These are phyloP conservation scores for Clonostachys byssicola DNA, from an alignment of 2,329 filamentous ascomycete species.

Conservation along the genomic window DNA sequence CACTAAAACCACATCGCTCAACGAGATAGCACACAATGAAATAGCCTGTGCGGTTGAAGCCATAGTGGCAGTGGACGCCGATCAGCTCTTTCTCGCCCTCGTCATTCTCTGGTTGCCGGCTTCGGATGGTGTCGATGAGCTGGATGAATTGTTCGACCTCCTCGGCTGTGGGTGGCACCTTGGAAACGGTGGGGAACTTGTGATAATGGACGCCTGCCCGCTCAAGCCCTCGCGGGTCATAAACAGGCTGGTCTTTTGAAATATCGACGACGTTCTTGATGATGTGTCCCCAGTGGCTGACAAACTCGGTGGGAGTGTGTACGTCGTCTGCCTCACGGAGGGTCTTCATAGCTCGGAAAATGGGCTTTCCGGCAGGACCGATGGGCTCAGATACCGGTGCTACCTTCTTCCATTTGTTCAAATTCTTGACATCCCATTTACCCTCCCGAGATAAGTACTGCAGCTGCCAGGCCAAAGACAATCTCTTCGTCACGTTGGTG, in stretches of 20 bases:
- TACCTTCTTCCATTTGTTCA: slow-evolving; percentile 85
- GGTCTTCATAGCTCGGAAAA: slow-evolving; percentile 91
- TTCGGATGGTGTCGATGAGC: slow-evolving; percentile 56
- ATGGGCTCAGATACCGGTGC: slow-evolving; percentile 75
- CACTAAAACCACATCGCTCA: slow-evolving; percentile 66
- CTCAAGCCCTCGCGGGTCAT: slow-evolving; percentile 71
- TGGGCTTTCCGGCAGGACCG: slow-evolving; percentile 39
- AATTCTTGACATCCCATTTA: slow-evolving; percentile 98
- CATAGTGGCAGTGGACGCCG: slow-evolving; percentile 92
- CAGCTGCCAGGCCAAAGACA: slow-evolving; percentile 86
- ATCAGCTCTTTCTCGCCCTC: slow-evolving; percentile 45
- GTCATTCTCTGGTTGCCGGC: slow-evolving; percentile 36
- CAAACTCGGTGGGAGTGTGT: slow-evolving; percentile 74
- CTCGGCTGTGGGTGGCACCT: slow-evolving; percentile 67
- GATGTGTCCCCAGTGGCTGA: slow-evolving; percentile 57
- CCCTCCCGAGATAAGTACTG: slow-evolving; percentile 83
- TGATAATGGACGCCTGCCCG: slow-evolving; percentile 66
- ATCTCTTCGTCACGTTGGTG: slow-evolving; percentile 68
- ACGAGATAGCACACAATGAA: slow-evolving; percentile 90
- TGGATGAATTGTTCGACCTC: slow-evolving; percentile 51
- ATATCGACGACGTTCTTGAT: slow-evolving; percentile 85
- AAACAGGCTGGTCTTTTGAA: slow-evolving; percentile 84
- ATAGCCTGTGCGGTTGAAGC: slow-evolving; percentile 91
- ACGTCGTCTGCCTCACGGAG: slow-evolving; percentile 81
- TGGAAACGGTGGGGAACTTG: slow-evolving; percentile 90